These are phyloP conservation scores for Saccharum officinarum DNA, from an alignment of 176 grass and related monocot species.

Conservation along the genomic window DNA sequence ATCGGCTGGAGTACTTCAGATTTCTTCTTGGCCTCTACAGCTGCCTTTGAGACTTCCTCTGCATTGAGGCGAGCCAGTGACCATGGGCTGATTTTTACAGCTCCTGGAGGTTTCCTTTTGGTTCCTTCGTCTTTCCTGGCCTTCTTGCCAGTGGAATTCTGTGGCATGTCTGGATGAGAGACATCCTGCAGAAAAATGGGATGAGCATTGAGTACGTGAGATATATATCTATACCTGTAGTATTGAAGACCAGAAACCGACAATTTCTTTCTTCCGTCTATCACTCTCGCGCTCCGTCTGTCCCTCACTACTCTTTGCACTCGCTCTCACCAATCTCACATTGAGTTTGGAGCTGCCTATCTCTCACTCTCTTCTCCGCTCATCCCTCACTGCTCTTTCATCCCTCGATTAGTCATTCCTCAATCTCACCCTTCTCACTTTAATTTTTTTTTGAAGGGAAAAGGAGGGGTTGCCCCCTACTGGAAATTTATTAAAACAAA, in stretches of 20 bases:
- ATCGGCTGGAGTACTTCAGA: slow-evolving; percentile 67
- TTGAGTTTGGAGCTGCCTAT: too few species aligned
- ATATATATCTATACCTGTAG: neutral
- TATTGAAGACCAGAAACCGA: neutral
- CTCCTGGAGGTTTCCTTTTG: slow-evolving; percentile 42
- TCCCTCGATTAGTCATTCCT: too few species aligned
- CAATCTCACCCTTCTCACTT: too few species aligned
- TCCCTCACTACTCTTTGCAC: too few species aligned
- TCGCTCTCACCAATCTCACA: too few species aligned
- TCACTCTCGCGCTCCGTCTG: too few species aligned
- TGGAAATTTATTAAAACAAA: too few species aligned
- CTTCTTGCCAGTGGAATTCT: slow-evolving; percentile 48
- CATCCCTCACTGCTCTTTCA: too few species aligned
- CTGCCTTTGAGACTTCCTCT: slow-evolving; percentile 82
- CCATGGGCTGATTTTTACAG: slow-evolving; percentile 80
- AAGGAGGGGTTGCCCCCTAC: too few species aligned
- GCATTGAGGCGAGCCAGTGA: slow-evolving; percentile 69
- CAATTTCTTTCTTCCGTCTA: too few species aligned
- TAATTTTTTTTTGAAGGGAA: too few species aligned
- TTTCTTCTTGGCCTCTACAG: slow-evolving; percentile 67
- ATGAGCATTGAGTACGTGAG: neutral
- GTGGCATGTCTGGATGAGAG: slow-evolving; percentile 59
- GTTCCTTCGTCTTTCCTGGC: slow-evolving; percentile 45
- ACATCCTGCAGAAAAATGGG: slow-evolving; percentile 53
- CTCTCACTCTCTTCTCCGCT: too few species aligned